Base-by-base conservation (phyloP, 352 stramenopile species). In the Thraustotheca clavata region DNA sequence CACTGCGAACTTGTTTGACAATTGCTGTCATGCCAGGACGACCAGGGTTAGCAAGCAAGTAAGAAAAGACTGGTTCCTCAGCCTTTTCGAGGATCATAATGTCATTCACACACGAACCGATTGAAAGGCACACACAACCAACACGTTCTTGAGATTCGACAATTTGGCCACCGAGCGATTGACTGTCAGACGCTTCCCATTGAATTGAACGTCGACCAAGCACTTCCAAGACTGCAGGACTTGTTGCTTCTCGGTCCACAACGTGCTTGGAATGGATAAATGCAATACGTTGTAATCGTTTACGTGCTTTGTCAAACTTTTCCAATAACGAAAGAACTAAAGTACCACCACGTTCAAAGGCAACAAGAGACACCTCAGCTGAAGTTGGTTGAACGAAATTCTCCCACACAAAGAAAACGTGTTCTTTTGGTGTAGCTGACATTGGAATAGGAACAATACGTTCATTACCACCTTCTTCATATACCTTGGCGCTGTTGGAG, bases 241-340 rank as follows among this genome's bases (percentile, higher is more conserved):
- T 88, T 7, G 32, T 32, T 68, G 90, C 82, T 20, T 79, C 87
- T 38, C 81, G 73, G 50, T 93, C 80, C 33, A 95, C 92, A 66
- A 91, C 79, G 59, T 95, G 86, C 70, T 91, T 90, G n/a, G 82
- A 91, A 59, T 95, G 82, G 38, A 95, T 88, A 46, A 95, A 83
- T 22, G 79, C 79, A 50, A 95, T 77, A 22, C 86, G 83, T 62
- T 91, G 72, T 32, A 95, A 74, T 69, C 91, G 92, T 34, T 90
- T 77, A 33, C 84, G 86, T 11, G 76, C 74, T 31, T 76, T 85
- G 16, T 77, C 69, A 36, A 87, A 82, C 7, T 82, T 84, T 54
- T 95, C 81, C 27, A 95, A 59, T 33, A 95, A 84, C 16, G 86
- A 89, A 67, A 92, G 91, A 11, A 89, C 80, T 11, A 95, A 72